Conservation (phyloP, 768 basidiomycete species). For the Cystofilobasidium ferigula region DNA sequence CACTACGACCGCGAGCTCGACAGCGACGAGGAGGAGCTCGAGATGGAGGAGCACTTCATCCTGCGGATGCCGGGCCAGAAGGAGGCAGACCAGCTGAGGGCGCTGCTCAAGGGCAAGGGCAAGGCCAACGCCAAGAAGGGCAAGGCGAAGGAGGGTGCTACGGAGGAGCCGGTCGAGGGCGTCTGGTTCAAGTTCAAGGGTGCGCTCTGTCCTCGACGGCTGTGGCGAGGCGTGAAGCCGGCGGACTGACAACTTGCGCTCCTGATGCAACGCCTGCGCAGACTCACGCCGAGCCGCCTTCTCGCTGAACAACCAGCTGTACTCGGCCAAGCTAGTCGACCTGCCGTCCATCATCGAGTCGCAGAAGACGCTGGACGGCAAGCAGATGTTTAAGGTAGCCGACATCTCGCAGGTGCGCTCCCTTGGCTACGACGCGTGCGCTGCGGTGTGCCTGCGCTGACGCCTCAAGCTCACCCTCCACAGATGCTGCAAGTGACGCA, state of each 20-base stretch:
- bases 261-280: conserved; percentile 34
- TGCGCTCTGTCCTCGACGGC: conserved; percentile 34
- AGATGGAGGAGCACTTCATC: conserved; percentile 95
- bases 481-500: conserved; percentile 86
- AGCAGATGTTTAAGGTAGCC: conserved; percentile 96
- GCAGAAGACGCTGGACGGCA: conserved; percentile 90
- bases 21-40: conserved; percentile 77
- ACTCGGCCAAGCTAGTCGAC: conserved; percentile 89
- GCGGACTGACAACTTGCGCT: not conserved
- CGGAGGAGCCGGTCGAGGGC: conserved; percentile 54
- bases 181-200: conserved; percentile 99
- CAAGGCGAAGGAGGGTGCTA: conserved; percentile 32
- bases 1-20: conserved; percentile 88
- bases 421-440: too few relatives aligned
- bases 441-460: too few relatives aligned
- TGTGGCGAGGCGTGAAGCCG: not conserved
- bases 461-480: not conserved
- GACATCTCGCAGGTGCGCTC: conserved; percentile 83
- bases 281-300: conserved; percentile 86
- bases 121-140: conserved; percentile 43
- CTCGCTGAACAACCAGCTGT: conserved; percentile 66
- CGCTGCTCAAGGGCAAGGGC: conserved; percentile 56
- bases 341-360: conserved; percentile 86
- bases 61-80: conserved; percentile 76
- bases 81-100: conserved; percentile 36